Conservation (phyloP, 345 rosid species). For the Clarkia xantiana region DNA sequence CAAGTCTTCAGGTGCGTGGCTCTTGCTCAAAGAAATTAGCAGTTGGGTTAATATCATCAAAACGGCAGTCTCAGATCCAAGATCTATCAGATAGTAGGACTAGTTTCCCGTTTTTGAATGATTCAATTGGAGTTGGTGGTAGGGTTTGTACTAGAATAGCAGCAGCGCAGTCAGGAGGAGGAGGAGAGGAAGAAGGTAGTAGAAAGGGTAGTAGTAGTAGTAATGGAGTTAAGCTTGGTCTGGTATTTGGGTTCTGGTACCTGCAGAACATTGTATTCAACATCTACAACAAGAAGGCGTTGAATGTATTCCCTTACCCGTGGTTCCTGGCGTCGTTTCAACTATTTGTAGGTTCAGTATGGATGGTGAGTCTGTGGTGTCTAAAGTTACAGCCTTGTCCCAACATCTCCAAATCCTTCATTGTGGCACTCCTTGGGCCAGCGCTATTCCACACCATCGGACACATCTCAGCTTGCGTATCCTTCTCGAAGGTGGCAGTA, state of each 20-base stretch:
- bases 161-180: conserved; percentile 3
- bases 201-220: no score
- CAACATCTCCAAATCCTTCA: conserved; percentile 65
- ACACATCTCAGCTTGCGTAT: conserved; percentile 92
- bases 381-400: conserved; percentile 72
- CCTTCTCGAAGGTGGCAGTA: conserved; percentile 95
- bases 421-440: conserved; percentile 84
- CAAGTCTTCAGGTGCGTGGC: conserved; percentile 12
- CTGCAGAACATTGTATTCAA: conserved; percentile 87
- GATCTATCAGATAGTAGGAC: conserved; percentile 1
- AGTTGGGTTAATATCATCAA: conserved; percentile 16
- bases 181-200: conserved; percentile 1
- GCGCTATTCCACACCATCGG: conserved; percentile 93
- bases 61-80: conserved; percentile 23
- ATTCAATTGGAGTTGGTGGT: conserved; percentile 8
- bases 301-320: conserved; percentile 80
- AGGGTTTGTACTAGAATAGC: conserved; percentile 10
- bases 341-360: conserved; percentile 74
- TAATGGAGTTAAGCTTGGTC: conserved; percentile 44
- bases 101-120: no score
- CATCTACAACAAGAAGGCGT: conserved; percentile 80
- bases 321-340: conserved; percentile 97
- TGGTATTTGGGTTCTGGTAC: conserved; percentile 83
- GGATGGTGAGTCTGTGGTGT: conserved; percentile 85
- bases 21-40: conserved; percentile 14